These are phyloP conservation scores for Leishmania gerbilli DNA, from an alignment of 208 protist species.

Conservation along the genomic window DNA sequence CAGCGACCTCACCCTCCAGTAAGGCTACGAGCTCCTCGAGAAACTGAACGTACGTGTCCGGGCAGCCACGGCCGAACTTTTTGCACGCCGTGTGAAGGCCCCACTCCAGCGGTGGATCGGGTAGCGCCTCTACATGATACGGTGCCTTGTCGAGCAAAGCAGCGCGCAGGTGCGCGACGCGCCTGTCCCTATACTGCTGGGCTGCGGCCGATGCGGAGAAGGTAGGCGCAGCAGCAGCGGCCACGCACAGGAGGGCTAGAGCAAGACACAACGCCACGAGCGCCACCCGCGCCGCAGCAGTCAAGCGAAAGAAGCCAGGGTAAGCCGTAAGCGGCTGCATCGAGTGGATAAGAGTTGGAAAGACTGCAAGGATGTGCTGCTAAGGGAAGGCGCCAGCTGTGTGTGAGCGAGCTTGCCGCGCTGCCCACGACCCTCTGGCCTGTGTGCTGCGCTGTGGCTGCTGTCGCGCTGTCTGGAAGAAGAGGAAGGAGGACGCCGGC, in stretches of 20 bases:
- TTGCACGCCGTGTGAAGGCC: constrained; percentile 67
- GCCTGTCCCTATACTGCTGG: constrained; percentile 9
- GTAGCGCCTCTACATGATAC: constrained; percentile 9
- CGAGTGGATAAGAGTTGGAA: background rate
- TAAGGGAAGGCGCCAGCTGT: background rate
- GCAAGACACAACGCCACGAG: background rate
- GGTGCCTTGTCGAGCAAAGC: background rate
- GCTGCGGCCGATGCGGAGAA: background rate
- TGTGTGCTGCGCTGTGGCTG: background rate
- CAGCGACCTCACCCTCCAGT: background rate
- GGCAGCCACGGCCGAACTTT: constrained; percentile 59
- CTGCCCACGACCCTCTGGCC: background rate
- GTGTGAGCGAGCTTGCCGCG: background rate
- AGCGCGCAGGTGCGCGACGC: constrained; percentile 16
- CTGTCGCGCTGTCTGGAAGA: background rate
- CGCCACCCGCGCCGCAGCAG: background rate
- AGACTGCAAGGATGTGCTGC: background rate
- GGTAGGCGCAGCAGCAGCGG: background rate
- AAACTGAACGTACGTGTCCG: constrained; percentile 58
- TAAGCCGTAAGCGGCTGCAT: background rate
- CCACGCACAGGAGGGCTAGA: background rate
- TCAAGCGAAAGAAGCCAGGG: background rate
- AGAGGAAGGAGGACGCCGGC: background rate
- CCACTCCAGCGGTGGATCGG: constrained; percentile 43
- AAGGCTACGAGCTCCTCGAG: constrained; percentile 27